Base-by-base conservation (phyloP, 305 asterid genomes). In the Nicotiana rustica region DNA sequence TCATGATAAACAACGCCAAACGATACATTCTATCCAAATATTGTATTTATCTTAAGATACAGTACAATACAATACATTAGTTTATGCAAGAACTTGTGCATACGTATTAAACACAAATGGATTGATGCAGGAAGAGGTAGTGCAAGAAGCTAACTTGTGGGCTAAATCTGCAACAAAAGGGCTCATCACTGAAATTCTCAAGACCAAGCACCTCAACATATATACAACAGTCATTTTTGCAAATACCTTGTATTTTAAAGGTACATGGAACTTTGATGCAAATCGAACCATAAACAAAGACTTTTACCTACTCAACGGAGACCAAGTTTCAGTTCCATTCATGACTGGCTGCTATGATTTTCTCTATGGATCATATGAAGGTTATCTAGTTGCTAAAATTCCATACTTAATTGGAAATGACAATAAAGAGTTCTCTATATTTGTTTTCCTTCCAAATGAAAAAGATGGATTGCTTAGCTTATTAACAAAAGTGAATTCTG, bases 401-500 rank as follows among this genome's bases (percentile, higher is more conserved):
- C 84, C 84, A 2, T 81, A 81, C 41, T 60, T 56, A 5, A 4
- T n/a, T 17, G 55, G 66, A 15, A 47, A 76, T 3, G 60, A 29
- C 10, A 59, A 29, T 18, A 81, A 52, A 13, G 4, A 56, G 1
- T 81, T 66, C 13, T 65, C 82, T 6, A 73, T 84, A 84, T 62
- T 38, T 44, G 33, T 84, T 59, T 52, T 80, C 67, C 82, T 76
- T 25, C 87, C 87, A 55, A 35, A 52, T 61, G 36, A 81, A 36
- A 75, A 18, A 17, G 71, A 81, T 41, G 25, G 25, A 25, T 25
- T 25, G 25, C 25, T 25, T 25, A 25, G 25, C 25, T 25, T 25
- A 25, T 25, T 25, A 25, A 25, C 25, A 25, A 25, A 25, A 25
- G 25, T 25, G 25, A 25, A 25, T 25, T 25, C 25, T 25, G 25